phyloP scores from a whole-genome alignment of 192 early-diverging fungal genomes.

The Hyaloraphidium curvatum region DNA sequence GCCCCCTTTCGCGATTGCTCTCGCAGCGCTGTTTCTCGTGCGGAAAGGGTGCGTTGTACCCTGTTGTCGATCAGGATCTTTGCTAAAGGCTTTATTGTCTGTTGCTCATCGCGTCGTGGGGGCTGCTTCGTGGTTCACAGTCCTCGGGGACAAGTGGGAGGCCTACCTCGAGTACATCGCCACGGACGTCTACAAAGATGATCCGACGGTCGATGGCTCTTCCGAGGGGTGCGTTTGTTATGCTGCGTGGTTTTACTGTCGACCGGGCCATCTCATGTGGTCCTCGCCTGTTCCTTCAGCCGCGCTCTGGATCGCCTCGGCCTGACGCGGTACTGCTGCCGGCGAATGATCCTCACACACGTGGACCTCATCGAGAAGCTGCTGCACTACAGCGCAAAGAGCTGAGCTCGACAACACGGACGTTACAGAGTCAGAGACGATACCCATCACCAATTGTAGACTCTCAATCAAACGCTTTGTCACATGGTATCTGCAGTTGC shows the following conservation, averaged over 20 bases:
- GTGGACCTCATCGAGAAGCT: conserved; percentile 97
- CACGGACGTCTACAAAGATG: conserved; percentile 53
- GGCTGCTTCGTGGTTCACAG: conserved; percentile 10
- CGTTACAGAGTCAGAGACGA: too few species aligned
- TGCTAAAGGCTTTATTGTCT: too few species aligned
- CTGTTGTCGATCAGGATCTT: too few species aligned
- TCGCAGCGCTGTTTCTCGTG: neutral
- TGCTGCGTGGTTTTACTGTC: too few species aligned
- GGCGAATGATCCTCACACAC: conserved; percentile 94
- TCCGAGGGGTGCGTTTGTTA: conserved; percentile 48
- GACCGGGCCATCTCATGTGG: neutral
- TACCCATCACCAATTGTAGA: too few species aligned
- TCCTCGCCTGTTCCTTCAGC: neutral
- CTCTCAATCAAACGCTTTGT: too few species aligned
- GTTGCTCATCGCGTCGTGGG: too few species aligned
- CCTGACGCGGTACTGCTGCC: conserved; percentile 77
- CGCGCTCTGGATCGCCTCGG: conserved; percentile 31
- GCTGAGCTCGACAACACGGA: too few species aligned
- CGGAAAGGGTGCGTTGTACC: neutral
- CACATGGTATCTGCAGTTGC: too few species aligned
- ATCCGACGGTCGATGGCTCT: too few species aligned
- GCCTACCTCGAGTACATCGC: conserved; percentile 64
- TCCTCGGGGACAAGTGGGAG: conserved; percentile 96
- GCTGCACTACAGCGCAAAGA: conserved; percentile 74
- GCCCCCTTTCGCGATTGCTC: neutral